Percentiles rank a stretch among this genome's conserved stretches.
Evolutionary conservation across 2,329 filamentous ascomycete genomes (phyloP).

Genomic region (Pseudogymnoascus sp.): DNA sequence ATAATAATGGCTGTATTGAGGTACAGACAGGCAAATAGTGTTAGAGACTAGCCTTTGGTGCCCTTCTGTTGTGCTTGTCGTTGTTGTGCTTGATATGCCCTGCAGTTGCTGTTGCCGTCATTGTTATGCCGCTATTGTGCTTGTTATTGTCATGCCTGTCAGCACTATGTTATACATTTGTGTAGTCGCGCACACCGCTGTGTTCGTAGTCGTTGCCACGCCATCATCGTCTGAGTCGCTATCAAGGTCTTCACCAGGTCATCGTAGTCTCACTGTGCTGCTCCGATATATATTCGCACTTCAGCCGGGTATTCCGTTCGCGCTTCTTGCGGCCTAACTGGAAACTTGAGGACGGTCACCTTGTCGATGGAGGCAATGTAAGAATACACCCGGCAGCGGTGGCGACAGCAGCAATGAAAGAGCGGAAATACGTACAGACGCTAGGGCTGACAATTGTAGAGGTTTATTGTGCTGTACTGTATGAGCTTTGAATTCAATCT

Average conservation of each 20-base stretch:
- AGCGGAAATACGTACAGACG: background rate
- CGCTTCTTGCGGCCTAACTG: background rate
- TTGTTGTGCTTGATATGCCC: conserved; percentile 13
- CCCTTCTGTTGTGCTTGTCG: conserved; percentile 9
- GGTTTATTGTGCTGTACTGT: too few relatives aligned
- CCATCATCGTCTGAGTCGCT: background rate
- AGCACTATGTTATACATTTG: conserved; percentile 18
- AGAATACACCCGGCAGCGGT: background rate
- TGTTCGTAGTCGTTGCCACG: conserved; percentile 1
- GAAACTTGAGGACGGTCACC: background rate
- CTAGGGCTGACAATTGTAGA: background rate
- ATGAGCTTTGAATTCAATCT: too few relatives aligned
- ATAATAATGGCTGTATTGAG: background rate
- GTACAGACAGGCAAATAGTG: conserved; percentile 16
- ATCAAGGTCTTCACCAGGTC: background rate
- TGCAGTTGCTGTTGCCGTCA: conserved; percentile 2
- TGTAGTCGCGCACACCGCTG: conserved; percentile 14
- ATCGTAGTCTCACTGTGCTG: background rate
- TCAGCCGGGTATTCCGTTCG: background rate
- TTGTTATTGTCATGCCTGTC: conserved; percentile 14
- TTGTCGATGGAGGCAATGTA: background rate
- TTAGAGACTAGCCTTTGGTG: conserved; percentile 14
- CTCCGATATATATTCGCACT: background rate
- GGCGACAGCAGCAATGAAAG: background rate
- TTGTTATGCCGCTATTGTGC: conserved; percentile 14